phyloP scores from a whole-genome alignment of 306 rosid species.

The Corylus heterophylla region DNA sequence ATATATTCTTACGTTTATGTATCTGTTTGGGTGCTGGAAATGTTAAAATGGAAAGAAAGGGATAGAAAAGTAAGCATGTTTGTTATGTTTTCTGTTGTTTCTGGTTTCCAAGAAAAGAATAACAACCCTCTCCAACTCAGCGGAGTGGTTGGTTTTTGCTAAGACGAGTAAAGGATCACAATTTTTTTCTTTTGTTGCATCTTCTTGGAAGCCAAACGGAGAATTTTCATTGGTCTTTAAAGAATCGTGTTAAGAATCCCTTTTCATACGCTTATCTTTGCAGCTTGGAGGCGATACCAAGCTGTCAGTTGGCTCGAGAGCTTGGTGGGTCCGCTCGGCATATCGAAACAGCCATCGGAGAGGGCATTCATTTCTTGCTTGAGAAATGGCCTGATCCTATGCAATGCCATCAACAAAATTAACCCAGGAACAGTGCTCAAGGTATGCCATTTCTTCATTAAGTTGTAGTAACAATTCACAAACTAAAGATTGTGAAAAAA shows the following conservation, averaged over 20 bases:
- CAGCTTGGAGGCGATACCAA: conserved; percentile 89
- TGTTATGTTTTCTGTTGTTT: background rate
- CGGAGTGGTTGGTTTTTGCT: background rate
- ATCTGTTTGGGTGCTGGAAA: conserved; percentile 5
- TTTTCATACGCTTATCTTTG: conserved; percentile 4
- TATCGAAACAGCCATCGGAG: conserved; percentile 75
- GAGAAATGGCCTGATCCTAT: conserved; percentile 78
- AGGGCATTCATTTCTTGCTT: conserved; percentile 84
- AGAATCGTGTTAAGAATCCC: conserved; percentile 1
- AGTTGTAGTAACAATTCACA: background rate
- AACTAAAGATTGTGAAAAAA: background rate
- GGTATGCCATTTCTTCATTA: conserved; percentile 41
- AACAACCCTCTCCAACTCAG: background rate
- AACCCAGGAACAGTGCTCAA: conserved; percentile 82
- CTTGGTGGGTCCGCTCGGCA: conserved; percentile 69
- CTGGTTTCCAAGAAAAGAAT: background rate
- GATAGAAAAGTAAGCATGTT: background rate
- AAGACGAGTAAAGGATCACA: background rate
- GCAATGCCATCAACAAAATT: conserved; percentile 91
- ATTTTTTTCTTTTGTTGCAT: background rate
- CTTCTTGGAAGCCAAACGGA: background rate
- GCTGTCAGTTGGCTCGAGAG: conserved; percentile 88
- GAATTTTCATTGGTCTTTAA: background rate
- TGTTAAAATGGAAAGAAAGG: conserved; percentile 1
- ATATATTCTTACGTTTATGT: conserved; percentile 1